These are phyloP conservation scores for Zygosaccharomyces bailii DNA, from an alignment of 805 yeast species.

Conservation along the genomic window DNA sequence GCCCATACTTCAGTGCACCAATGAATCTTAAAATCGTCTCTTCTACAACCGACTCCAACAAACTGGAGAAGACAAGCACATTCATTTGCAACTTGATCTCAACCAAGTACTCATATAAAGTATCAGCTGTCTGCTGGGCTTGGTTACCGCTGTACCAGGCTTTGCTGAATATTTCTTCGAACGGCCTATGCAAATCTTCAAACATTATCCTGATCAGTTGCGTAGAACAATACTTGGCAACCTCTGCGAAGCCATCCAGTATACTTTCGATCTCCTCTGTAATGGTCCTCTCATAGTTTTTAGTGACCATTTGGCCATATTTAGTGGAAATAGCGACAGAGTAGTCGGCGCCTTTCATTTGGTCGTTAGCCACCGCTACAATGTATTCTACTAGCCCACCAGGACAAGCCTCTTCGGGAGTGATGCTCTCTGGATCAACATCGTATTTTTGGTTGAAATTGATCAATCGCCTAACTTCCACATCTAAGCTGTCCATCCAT, in stretches of 20 bases:
- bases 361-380: constrained; percentile 82
- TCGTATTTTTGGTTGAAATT: constrained; percentile 35
- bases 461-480: constrained; percentile 45
- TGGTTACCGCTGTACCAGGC: constrained; percentile 62
- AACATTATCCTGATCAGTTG: constrained; percentile 58
- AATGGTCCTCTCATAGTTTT: constrained; percentile 58
- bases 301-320: constrained; percentile 61
- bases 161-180: constrained; percentile 59
- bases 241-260: constrained; percentile 75
- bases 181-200: constrained; percentile 65
- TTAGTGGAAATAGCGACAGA: constrained; percentile 67
- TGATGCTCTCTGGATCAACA: constrained; percentile 35
- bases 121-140: constrained; percentile 62
- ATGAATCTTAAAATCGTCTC: constrained; percentile 50
- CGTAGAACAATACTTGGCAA: constrained; percentile 61
- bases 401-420: constrained; percentile 46
- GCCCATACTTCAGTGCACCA: constrained; percentile 42
- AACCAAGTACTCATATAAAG: constrained; percentile 67
- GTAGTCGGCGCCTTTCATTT: constrained; percentile 64
- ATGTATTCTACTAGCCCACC: constrained; percentile 79
- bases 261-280: constrained; percentile 55
- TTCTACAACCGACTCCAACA: constrained; percentile 52
- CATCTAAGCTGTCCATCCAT: constrained; percentile 56
- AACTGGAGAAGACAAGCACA: constrained; percentile 50
- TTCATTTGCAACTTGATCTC: constrained; percentile 57